Base-by-base conservation (phyloP, 805 yeast species). In the Naumovozyma baii region DNA sequence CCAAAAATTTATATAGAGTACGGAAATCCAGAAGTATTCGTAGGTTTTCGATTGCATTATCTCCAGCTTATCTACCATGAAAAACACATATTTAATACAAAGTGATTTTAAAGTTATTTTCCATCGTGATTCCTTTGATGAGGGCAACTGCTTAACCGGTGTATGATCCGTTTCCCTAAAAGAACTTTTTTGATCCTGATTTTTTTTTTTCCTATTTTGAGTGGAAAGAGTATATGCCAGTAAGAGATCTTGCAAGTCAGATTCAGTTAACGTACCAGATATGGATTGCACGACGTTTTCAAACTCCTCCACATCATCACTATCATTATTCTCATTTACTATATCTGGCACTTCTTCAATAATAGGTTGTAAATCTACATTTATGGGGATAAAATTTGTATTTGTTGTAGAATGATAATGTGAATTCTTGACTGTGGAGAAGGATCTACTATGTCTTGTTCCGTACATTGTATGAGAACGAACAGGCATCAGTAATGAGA, bases 1-100 rank as follows among this genome's bases (percentile, higher is more conserved):
- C 46, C 54, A 48, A 31, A 52, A 37, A 34, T 52, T 50, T 28
- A 50, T 28, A 38, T 52, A 48, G 4, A 53, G 38, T 10, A 54
- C 31, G 15, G 45, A 33, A 9, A 47, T 38, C 52, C 59, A 55
- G 29, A 55, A 42, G 10, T 45, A 42, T 32, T 53, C 55, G 22
- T 52, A 50, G 18, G 42, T 3, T 25, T 39, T 46, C 5, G 44
- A 28, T 38, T 55, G 55, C 4, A 49, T 20, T 25, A 33, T 39
- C 28, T 50, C 51, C 12, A 52, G 36, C 12, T 13, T 35, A 28
- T 42, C 41, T 4, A 46, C 33, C 5, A 45, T 29, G 2, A 31
- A 38, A n/a, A 43, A 36, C 14, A 45, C 26, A 18, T 41, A 16
- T 12, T 38, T 31, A 5, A 41, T 39, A 47, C 49, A 46, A n/a